A percentile compares a stretch with the other conserved stretches of the same genome.
phyloP scores from a whole-genome alignment of 257 asterid genomes.

The Knoxia roxburghii region DNA sequence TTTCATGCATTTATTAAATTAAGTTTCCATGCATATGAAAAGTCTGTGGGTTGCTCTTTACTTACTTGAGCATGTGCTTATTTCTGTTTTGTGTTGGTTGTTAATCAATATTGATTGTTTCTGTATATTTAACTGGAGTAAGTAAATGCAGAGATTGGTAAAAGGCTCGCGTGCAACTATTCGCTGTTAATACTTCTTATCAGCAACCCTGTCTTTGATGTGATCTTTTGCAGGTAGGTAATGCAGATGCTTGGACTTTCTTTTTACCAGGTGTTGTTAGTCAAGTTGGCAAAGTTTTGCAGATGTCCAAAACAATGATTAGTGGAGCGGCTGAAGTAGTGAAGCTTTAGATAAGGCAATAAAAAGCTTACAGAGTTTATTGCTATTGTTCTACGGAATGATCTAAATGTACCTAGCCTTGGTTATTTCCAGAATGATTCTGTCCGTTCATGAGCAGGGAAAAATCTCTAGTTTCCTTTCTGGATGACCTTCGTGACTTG shows the following conservation, averaged over 20 bases:
- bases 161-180: neutral
- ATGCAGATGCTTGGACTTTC: slow-evolving; percentile 90
- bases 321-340: slow-evolving; percentile 89
- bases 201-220: neutral
- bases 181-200: neutral
- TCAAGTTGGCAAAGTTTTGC: slow-evolving; percentile 84
- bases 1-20: neutral
- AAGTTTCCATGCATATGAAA: no score
- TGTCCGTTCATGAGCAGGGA: slow-evolving; percentile 30
- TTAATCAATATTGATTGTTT: neutral
- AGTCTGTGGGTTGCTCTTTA: no score
- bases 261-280: slow-evolving; percentile 94
- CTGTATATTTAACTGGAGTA: neutral
- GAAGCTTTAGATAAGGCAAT: slow-evolving; percentile 75
- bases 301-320: slow-evolving; percentile 64
- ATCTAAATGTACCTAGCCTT: slow-evolving; percentile 28
- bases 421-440: slow-evolving; percentile 27
- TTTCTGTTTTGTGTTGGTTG: neutral
- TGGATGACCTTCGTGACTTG: slow-evolving; percentile 72
- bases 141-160: neutral
- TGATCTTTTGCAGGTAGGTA: slow-evolving; percentile 68
- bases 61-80: no score
- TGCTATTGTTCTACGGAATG: slow-evolving; percentile 60
- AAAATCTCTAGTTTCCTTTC: slow-evolving; percentile 48
- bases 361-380: slow-evolving; percentile 72